Evolutionary conservation across 768 basidiomycete species (phyloP).

Genomic region (Russula emetica): DNA sequence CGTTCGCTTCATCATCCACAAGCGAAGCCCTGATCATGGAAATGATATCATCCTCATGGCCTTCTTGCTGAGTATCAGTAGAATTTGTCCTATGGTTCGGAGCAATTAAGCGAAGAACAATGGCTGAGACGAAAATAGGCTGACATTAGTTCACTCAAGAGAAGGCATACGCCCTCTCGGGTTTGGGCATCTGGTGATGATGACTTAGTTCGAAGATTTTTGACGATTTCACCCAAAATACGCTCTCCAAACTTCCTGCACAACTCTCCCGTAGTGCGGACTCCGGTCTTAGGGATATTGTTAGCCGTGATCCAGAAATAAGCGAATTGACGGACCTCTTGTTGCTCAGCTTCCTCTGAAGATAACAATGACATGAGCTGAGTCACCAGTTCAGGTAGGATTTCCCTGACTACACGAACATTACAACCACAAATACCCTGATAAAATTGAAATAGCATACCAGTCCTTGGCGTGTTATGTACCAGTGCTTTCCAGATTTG

Average conservation of each 20-base stretch:
- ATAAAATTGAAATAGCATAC: constrained; percentile 40
- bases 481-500: constrained; percentile 99
- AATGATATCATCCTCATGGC: constrained; percentile 85
- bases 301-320: background rate
- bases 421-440: background rate
- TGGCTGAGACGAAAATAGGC: constrained; percentile 30
- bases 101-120: constrained; percentile 19
- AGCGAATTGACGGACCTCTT: constrained; percentile 56
- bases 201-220: constrained; percentile 66
- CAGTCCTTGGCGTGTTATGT: constrained; percentile 87
- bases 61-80: constrained; percentile 77
- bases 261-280: constrained; percentile 79
- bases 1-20: constrained; percentile 82
- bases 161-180: constrained; percentile 80
- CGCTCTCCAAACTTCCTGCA: constrained; percentile 96
- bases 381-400: constrained; percentile 76
- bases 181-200: constrained; percentile 59
- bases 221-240: constrained; percentile 77
- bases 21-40: constrained; percentile 76
- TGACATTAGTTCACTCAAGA: constrained; percentile 85
- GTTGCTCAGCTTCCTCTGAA: constrained; percentile 75
- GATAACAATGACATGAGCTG: constrained; percentile 78
- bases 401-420: constrained; percentile 66
- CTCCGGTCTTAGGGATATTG: constrained; percentile 60
- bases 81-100: constrained; percentile 64